Evolutionary conservation across 495 filamentous ascomycete species (phyloP), one percentile per base, ranked within the genome.

Genomic region (Penicillium ochrochloron): DNA sequence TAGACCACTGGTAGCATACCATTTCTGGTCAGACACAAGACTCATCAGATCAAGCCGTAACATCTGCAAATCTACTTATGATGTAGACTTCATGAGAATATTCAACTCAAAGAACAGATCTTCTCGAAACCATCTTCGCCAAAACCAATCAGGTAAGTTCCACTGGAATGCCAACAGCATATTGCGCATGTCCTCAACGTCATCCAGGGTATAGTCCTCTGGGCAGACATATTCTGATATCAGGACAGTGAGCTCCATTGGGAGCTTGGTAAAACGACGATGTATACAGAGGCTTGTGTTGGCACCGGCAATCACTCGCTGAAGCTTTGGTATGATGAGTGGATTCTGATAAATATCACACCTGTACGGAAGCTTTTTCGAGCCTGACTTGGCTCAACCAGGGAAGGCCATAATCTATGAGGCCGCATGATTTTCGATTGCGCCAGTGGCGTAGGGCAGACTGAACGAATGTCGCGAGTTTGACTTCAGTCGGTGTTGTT

Each of bases 61-160:
- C 37, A 35, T 9, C 58, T 59, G 46, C 48, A 35, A 66, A 39
- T 61, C 37, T 37, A 62, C 34, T 46, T 55, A 10, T 21, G 59
- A 48, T 6, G 9, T 51, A 29, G 29, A 33, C 7, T n/a, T 39
- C 17, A 15, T 37, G 15, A 55, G 31, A 31, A 31, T 21, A 55
- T 55, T 35, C 9, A 66, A 59, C 44, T 66, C 59, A 35, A 62
- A 46, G 31, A 66, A 62, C 14, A 62, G 27, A 39, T 46, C 17
- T 55, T 59, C 37, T 17, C 39, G 23, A 5, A 62, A 31, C 31
- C 59, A 25, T n/a, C 8, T 31, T 54, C 44, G 64, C 64, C 59
- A 62, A 37, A 66, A 59, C 44, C 64, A 59, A 41, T 29, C 48
- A 19, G 59, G 64, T 10, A 62, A 39, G n/a, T 58, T 11, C 64